A percentile compares a stretch with the other conserved stretches of the same genome.
These are phyloP conservation scores for Aureobasidium sp. DNA, from an alignment of 2,329 filamentous ascomycete species.

Conservation along the genomic window DNA sequence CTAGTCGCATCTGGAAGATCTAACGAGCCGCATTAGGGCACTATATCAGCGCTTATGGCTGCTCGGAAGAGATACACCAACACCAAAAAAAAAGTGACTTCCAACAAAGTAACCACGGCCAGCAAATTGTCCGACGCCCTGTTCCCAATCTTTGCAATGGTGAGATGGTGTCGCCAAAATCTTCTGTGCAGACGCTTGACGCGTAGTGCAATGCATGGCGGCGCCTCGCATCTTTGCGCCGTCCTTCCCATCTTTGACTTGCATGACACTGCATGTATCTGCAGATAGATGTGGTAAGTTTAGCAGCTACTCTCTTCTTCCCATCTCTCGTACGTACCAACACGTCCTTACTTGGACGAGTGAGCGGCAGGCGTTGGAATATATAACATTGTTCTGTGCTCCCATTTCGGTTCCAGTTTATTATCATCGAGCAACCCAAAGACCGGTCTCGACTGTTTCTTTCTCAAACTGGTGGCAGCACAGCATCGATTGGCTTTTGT, in stretches of 20 bases:
- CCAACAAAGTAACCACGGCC: not conserved
- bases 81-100: not conserved
- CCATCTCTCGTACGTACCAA: not conserved
- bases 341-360: too few relatives aligned
- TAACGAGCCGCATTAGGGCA: not conserved
- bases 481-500: not conserved
- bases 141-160: not conserved
- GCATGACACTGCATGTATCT: constrained; percentile 11
- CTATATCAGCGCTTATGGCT: not conserved
- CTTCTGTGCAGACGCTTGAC: not conserved
- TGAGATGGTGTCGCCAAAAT: not conserved
- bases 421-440: not conserved
- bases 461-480: not conserved
- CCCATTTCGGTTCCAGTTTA: not conserved
- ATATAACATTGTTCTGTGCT: constrained; percentile 3
- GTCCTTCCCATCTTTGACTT: constrained; percentile 1
- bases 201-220: constrained; percentile 4
- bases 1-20: constrained; percentile 6
- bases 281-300: not conserved
- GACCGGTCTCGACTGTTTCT: not conserved
- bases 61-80: not conserved
- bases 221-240: not conserved
- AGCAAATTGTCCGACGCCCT: not conserved
- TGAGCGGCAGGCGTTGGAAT: not conserved
- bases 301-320: not conserved